Conservation (phyloP, 2,329 filamentous ascomycete species). For the Leptographium lundbergii region DNA sequence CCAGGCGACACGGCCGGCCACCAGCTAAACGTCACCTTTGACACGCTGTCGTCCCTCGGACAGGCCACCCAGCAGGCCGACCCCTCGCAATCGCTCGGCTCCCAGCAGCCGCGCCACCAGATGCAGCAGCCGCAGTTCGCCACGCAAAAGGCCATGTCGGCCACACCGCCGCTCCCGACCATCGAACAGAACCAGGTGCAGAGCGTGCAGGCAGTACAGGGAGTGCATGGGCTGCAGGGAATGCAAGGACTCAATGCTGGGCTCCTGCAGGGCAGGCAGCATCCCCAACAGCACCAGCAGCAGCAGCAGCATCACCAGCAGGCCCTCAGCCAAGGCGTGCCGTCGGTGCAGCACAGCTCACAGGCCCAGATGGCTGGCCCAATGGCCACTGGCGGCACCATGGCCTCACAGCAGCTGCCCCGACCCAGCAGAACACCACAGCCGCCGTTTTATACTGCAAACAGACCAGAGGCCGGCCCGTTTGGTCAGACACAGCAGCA, state of each 20-base stretch:
- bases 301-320: slow-evolving; percentile 7
- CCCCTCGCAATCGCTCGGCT: slow-evolving; percentile 6
- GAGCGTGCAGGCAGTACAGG: neutral
- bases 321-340: slow-evolving; percentile 10
- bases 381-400: slow-evolving; percentile 4
- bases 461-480: neutral
- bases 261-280: slow-evolving; percentile 4
- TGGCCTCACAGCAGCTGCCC: slow-evolving; percentile 13
- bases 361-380: slow-evolving; percentile 12
- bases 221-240: neutral
- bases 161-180: slow-evolving; percentile 6
- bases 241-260: slow-evolving; percentile 3
- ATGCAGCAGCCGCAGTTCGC: slow-evolving; percentile 1
- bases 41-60: slow-evolving; percentile 8
- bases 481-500: slow-evolving; percentile 7
- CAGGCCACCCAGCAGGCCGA: slow-evolving; percentile 11
- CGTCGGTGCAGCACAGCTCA: slow-evolving; percentile 11
- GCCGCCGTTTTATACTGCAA: slow-evolving; percentile 5
- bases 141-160: slow-evolving; percentile 9
- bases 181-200: slow-evolving; percentile 1
- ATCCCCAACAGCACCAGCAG: slow-evolving; percentile 10
- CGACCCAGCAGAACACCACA: slow-evolving; percentile 6
- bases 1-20: neutral
- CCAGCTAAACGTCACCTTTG: slow-evolving; percentile 7
- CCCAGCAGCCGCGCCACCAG: slow-evolving; percentile 4